Base-by-base conservation (phyloP, 352 stramenopile genomes). In the Phytophthora capsici region DNA sequence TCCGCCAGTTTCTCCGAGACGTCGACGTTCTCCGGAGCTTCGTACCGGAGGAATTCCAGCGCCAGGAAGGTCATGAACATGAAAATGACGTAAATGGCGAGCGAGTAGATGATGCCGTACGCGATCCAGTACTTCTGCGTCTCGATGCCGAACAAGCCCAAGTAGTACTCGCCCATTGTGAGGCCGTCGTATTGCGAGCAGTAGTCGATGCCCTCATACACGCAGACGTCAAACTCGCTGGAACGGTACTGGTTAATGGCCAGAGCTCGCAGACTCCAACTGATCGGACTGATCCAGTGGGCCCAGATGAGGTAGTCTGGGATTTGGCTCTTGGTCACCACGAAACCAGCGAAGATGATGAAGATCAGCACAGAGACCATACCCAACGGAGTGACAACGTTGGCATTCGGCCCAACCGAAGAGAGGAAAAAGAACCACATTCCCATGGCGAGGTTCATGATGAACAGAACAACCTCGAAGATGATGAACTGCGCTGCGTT, bases 231-330 rank as follows among this genome's bases (percentile, higher is more conserved):
- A 48, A 73, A 72, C 7, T 32, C 32, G 25, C 34, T 53, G 37
- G 62, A 59, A 22, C 63, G 60, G 67, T 83, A 88, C 63, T 84
- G 66, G 55, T 83, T 86, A 40, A 86, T 62, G 30, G 64, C 54
- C 1, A 86, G 48, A 10, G 74, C 71, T 13, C 69, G 67, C 12
- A 83, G 66, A 45, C 60, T 71, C 75, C 77, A 88, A 9, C 59
- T 62, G 34, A 88, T 68, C 0, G 82, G 83, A 52, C 85, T 89
- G 34, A 91, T 66, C 63, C 68, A 88, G 58, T 89, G 85, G 1
- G 83, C 12, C 82, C 83, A 91, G n/a, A 73, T 73, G 22, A 80
- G 77, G 51, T 74, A 75, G 46, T 62, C 44, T 0, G 79, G 82
- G 28, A 89, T 89, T 28, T 82, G 59, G 57, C 60, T 63, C 73